Conservation (phyloP, 1,284 basidiomycete genomes). For the Sporisorium scitamineum region DNA sequence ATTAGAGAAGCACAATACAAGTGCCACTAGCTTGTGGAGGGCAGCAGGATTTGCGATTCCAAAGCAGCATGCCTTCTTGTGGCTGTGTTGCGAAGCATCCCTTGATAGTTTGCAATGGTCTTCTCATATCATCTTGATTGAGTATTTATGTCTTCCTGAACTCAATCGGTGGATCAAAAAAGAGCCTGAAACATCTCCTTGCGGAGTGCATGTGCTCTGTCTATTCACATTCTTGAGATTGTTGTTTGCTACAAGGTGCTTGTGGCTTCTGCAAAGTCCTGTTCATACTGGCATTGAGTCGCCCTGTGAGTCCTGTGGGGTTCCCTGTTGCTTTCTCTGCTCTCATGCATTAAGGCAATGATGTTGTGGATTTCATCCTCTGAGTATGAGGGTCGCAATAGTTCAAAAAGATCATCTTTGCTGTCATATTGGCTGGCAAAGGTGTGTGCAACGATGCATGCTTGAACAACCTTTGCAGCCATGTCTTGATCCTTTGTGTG, state of each 20-base stretch:
- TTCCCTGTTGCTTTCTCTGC: neutral
- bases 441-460: slow-evolving; percentile 4
- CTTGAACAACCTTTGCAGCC: neutral
- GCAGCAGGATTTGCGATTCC: too few species aligned
- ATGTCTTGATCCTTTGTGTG: neutral
- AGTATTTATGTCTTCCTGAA: neutral
- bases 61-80: too few species aligned
- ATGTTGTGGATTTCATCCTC: neutral
- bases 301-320: neutral
- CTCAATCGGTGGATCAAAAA: neutral
- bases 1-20: too few species aligned
- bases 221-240: neutral
- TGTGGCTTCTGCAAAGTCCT: neutral
- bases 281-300: neutral
- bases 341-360: neutral
- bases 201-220: neutral
- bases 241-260: neutral
- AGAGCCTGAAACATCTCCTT: neutral
- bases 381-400: neutral
- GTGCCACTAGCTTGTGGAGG: too few species aligned
- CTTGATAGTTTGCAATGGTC: neutral
- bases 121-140: neutral
- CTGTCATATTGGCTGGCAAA: neutral
- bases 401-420: neutral
- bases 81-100: too few species aligned